Evolutionary conservation across 768 basidiomycete genomes (phyloP).

Genomic region (Russula sp.): DNA sequence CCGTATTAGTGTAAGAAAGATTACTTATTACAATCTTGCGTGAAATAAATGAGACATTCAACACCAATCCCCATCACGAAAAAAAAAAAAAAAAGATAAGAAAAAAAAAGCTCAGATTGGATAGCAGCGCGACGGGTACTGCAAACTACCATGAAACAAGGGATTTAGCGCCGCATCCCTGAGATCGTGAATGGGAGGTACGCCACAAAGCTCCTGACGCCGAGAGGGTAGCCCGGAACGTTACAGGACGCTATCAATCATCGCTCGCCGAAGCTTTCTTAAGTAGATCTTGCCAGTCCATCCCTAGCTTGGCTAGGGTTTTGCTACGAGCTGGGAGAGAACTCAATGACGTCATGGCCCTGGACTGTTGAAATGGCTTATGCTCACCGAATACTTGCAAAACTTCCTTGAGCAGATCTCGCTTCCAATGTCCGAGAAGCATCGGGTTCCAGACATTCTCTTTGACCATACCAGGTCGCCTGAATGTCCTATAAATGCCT

Average conservation of each 20-base stretch:
- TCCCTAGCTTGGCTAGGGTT: slow-evolving; percentile 63
- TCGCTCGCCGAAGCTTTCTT: slow-evolving; percentile 42
- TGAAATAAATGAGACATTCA: background rate
- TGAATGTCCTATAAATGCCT: slow-evolving; percentile 28
- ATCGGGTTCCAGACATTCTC: slow-evolving; percentile 65
- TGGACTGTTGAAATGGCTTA: background rate
- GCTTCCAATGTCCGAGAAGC: slow-evolving; percentile 66
- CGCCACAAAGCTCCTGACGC: too few relatives aligned
- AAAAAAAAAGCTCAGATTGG: background rate
- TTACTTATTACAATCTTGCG: background rate
- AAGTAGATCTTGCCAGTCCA: slow-evolving; percentile 79
- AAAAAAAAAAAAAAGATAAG: background rate
- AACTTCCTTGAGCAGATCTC: slow-evolving; percentile 80
- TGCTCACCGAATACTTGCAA: slow-evolving; percentile 62
- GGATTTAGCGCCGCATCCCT: too few relatives aligned
- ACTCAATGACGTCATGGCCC: background rate
- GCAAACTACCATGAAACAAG: too few relatives aligned
- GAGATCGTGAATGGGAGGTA: too few relatives aligned
- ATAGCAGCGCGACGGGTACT: background rate
- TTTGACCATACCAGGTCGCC: slow-evolving; percentile 53
- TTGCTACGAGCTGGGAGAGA: slow-evolving; percentile 57
- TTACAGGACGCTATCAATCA: background rate
- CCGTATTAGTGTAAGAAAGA: background rate
- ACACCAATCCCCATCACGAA: background rate
- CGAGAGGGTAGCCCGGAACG: too few relatives aligned